phyloP scores from a whole-genome alignment of 2,329 filamentous ascomycete genomes.

The Trichophyton benhamiae region DNA sequence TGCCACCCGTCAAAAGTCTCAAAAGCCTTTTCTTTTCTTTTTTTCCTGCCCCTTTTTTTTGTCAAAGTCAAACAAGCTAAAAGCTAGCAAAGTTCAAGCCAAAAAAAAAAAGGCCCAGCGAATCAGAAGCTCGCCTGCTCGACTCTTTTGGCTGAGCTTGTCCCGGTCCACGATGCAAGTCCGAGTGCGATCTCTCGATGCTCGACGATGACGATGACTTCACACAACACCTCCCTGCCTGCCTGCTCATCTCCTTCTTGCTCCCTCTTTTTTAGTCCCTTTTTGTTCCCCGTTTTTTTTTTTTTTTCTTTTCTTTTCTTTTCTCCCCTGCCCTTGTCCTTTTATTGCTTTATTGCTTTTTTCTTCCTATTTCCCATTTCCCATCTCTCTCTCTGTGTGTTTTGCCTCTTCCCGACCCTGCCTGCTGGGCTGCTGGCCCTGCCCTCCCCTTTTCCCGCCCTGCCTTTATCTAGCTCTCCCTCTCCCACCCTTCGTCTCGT shows the following conservation, averaged over 20 bases:
- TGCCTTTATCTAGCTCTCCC: neutral
- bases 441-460: neutral
- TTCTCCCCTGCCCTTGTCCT: neutral
- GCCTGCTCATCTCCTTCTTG: too few relatives aligned
- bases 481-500: slow-evolving; percentile 1
- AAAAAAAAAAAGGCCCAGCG: too few relatives aligned
- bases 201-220: neutral
- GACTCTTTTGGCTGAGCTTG: too few relatives aligned
- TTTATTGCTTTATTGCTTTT: neutral
- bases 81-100: too few relatives aligned
- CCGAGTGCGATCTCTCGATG: neutral
- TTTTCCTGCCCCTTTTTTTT: neutral
- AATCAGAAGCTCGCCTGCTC: neutral
- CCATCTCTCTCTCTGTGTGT: too few relatives aligned
- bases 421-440: neutral
- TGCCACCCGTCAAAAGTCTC: too few relatives aligned
- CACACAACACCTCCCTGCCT: too few relatives aligned
- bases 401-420: too few relatives aligned
- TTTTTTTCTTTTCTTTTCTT: neutral
- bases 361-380: neutral
- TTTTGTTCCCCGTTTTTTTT: neutral
- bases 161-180: too few relatives aligned
- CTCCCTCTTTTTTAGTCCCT: neutral
- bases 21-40: too few relatives aligned
- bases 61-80: too few relatives aligned